Evolutionary conservation across 2,329 filamentous ascomycete genomes (phyloP).

Genomic region (Talaromyces sp.): DNA sequence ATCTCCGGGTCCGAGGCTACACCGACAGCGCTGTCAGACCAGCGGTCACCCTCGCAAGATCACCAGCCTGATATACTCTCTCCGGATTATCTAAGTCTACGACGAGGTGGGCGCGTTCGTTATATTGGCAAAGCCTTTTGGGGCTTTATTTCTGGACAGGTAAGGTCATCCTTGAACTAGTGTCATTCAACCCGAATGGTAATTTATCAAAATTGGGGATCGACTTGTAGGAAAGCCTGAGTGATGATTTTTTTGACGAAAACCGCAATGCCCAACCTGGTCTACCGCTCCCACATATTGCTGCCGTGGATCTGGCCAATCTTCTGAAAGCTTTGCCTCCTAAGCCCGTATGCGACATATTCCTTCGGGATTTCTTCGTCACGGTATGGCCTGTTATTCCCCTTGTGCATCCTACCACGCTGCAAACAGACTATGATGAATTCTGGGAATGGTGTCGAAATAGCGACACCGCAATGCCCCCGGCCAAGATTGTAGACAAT

Average conservation of each 20-base stretch:
- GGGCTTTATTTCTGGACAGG: constrained; percentile 11
- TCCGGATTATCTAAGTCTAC: constrained; percentile 13
- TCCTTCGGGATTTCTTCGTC: background rate
- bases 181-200: too few relatives aligned
- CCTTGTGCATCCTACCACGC: constrained; percentile 1
- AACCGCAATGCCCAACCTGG: constrained; percentile 5
- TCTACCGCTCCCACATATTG: constrained; percentile 11
- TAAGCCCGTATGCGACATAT: constrained; percentile 10
- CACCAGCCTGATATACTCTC: background rate
- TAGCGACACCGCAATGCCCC: background rate
- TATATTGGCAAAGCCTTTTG: constrained; percentile 13
- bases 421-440: constrained; percentile 13
- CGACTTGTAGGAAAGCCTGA: constrained; percentile 9
- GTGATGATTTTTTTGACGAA: constrained; percentile 15
- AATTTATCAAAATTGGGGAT: background rate
- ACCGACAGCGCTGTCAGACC: background rate
- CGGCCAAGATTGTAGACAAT: constrained; percentile 7
- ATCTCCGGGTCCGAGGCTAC: background rate
- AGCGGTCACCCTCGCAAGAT: background rate
- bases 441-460: constrained; percentile 17
- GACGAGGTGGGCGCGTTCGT: constrained; percentile 4
- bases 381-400: constrained; percentile 10
- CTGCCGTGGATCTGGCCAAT: background rate
- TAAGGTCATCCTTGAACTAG: background rate
- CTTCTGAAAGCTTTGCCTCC: constrained; percentile 8